These are phyloP conservation scores for Scalesia atractyloides DNA, from an alignment of 129 eudicot genomes.

Conservation along the genomic window DNA sequence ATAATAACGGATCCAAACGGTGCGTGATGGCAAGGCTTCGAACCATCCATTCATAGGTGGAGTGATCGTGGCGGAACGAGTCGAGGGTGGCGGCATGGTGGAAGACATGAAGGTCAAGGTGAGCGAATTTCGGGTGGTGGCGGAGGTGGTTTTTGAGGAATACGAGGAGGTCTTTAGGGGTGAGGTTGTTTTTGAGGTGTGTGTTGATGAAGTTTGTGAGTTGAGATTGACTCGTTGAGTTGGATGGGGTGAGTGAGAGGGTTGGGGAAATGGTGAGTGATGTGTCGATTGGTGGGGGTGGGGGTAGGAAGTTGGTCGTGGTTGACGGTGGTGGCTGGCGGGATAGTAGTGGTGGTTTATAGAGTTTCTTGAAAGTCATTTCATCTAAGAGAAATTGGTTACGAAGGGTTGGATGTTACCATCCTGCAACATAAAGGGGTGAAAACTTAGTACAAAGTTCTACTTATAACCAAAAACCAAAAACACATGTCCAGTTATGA, in stretches of 20 bases:
- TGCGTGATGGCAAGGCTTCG: conserved; percentile 67
- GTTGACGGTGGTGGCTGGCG: conserved; percentile 27
- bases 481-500: too few species aligned
- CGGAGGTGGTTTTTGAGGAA: conserved; percentile 74
- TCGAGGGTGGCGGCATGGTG: conserved; percentile 70
- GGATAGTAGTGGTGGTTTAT: conserved; percentile 28
- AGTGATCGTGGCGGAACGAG: conserved; percentile 82
- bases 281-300: conserved; percentile 39
- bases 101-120: conserved; percentile 86
- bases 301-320: conserved; percentile 30
- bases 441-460: too few species aligned
- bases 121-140: conserved; percentile 73
- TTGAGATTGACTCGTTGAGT: conserved; percentile 48
- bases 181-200: conserved; percentile 61
- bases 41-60: conserved; percentile 75
- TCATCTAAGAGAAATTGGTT: neutral
- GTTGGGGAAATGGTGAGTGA: conserved; percentile 40
- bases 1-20: conserved; percentile 52
- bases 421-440: too few species aligned
- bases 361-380: conserved; percentile 44
- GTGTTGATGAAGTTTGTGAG: conserved; percentile 54
- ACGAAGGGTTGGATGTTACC: too few species aligned
- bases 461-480: too few species aligned
- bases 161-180: conserved; percentile 58
- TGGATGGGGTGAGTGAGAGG: conserved; percentile 31